These are phyloP conservation scores for Nadsonia fulvescens DNA, from an alignment of 805 yeast species.

Conservation along the genomic window DNA sequence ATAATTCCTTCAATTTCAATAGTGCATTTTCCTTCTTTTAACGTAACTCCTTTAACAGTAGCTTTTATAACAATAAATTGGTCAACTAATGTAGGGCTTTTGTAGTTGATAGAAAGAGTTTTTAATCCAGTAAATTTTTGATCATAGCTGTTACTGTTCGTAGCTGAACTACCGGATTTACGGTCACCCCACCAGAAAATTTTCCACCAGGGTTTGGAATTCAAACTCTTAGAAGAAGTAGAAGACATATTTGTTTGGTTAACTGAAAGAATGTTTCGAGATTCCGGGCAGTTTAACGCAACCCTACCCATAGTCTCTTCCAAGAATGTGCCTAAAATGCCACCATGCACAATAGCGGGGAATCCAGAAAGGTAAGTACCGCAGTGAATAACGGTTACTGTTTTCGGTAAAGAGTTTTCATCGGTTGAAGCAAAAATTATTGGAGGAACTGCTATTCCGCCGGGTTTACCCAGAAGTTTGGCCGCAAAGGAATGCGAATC, in stretches of 20 bases:
- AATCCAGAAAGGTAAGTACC: slow-evolving; percentile 71
- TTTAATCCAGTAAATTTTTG: too few species aligned
- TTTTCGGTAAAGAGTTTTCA: slow-evolving; percentile 37
- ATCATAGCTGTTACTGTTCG: too few species aligned
- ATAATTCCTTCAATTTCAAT: too few species aligned
- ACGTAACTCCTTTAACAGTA: too few species aligned
- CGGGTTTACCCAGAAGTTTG: slow-evolving; percentile 45
- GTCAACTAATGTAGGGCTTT: slow-evolving; percentile 59
- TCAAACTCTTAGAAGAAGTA: slow-evolving; percentile 9
- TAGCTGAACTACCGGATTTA: too few species aligned
- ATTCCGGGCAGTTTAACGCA: slow-evolving; percentile 1
- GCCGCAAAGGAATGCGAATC: too few species aligned
- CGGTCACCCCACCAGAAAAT: slow-evolving; percentile 7
- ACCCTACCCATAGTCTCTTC: slow-evolving; percentile 45
- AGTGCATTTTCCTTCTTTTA: too few species aligned
- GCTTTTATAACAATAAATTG: slow-evolving; percentile 56
- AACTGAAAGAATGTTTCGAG: too few species aligned
- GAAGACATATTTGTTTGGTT: too few species aligned
- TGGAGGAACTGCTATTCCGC: slow-evolving; percentile 65
- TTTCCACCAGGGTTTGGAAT: not conserved
- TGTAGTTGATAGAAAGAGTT: too few species aligned
- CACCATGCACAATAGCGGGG: slow-evolving; percentile 81
- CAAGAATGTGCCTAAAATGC: slow-evolving; percentile 60
- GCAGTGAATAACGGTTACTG: slow-evolving; percentile 50
- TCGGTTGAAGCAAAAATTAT: slow-evolving; percentile 39